phyloP scores from a whole-genome alignment of 495 filamentous ascomycete species.

The Penicillium chermesinum region DNA sequence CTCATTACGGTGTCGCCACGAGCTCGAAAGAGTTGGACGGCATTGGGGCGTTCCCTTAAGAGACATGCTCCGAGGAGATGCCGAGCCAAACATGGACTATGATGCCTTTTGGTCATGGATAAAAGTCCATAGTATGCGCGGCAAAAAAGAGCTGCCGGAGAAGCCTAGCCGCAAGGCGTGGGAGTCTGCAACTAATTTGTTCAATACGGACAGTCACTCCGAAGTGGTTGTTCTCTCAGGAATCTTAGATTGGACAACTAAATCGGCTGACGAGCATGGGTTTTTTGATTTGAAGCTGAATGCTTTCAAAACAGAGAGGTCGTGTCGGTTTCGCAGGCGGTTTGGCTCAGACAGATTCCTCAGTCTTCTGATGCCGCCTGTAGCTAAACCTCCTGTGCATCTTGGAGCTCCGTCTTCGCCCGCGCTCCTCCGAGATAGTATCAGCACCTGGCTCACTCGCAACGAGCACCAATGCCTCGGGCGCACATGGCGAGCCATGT shows the following conservation, averaged over 20 bases:
- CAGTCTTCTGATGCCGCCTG: constrained; percentile 37
- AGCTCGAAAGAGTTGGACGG: constrained; percentile 36
- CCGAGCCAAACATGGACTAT: constrained; percentile 21
- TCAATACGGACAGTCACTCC: constrained; percentile 32
- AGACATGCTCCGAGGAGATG: constrained; percentile 25
- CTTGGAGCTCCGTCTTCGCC: constrained; percentile 20
- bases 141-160: constrained; percentile 32
- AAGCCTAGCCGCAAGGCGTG: constrained; percentile 35
- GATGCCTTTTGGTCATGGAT: constrained; percentile 42
- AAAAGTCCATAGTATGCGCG: constrained; percentile 23
- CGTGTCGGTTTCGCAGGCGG: constrained; percentile 44
- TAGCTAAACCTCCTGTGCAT: constrained; percentile 31
- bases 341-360: constrained; percentile 48
- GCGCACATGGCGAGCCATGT: constrained; percentile 45
- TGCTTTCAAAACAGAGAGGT: constrained; percentile 38
- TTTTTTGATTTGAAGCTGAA: constrained; percentile 40
- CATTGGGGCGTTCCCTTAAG: constrained; percentile 32
- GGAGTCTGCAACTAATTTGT: constrained; percentile 33
- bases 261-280: constrained; percentile 22
- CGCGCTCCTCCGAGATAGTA: constrained; percentile 27
- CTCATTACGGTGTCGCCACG: constrained; percentile 41
- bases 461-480: constrained; percentile 39
- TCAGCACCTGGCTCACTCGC: constrained; percentile 40
- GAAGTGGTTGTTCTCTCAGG: constrained; percentile 41
- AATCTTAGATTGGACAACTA: constrained; percentile 34